phyloP scores from a whole-genome alignment of 257 asterid species.

The Penstemon davidsonii region DNA sequence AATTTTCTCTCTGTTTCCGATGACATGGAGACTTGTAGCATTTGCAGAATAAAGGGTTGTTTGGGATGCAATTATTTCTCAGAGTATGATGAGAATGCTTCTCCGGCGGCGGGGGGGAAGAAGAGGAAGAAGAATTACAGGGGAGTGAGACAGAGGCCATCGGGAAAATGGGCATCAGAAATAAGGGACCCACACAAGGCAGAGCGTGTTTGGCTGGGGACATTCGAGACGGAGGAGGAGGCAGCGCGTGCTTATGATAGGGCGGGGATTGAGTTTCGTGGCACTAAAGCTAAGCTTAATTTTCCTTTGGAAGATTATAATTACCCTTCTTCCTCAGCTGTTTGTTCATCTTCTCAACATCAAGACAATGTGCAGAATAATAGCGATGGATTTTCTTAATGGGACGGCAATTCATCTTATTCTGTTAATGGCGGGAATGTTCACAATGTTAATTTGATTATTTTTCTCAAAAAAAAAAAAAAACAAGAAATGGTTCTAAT shows the following conservation, averaged over 20 bases:
- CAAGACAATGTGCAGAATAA: neutral
- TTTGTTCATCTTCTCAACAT: neutral
- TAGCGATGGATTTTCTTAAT: neutral
- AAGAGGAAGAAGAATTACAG: conserved; percentile 30
- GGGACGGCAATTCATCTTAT: neutral
- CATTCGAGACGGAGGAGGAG: conserved; percentile 53
- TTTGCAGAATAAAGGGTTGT: conserved; percentile 50
- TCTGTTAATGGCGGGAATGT: conserved; percentile 14
- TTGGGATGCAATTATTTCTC: conserved; percentile 50
- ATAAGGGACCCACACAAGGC: conserved; percentile 57
- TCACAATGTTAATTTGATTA: neutral
- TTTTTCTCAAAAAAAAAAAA: too few species aligned
- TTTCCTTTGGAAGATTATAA: conserved; percentile 52
- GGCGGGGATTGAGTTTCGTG: conserved; percentile 62
- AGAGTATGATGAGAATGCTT: conserved; percentile 4
- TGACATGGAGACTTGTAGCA: conserved; percentile 38
- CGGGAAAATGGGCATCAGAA: conserved; percentile 26
- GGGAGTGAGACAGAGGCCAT: conserved; percentile 29
- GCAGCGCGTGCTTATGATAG: conserved; percentile 66
- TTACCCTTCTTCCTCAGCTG: neutral
- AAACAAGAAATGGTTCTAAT: too few species aligned
- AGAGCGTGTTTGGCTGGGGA: conserved; percentile 67
- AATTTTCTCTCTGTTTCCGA: conserved; percentile 30
- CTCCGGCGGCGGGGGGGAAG: neutral
- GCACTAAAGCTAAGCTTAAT: conserved; percentile 61